Base-by-base conservation (phyloP, 495 filamentous ascomycete species). In the Penicillium daleae region DNA sequence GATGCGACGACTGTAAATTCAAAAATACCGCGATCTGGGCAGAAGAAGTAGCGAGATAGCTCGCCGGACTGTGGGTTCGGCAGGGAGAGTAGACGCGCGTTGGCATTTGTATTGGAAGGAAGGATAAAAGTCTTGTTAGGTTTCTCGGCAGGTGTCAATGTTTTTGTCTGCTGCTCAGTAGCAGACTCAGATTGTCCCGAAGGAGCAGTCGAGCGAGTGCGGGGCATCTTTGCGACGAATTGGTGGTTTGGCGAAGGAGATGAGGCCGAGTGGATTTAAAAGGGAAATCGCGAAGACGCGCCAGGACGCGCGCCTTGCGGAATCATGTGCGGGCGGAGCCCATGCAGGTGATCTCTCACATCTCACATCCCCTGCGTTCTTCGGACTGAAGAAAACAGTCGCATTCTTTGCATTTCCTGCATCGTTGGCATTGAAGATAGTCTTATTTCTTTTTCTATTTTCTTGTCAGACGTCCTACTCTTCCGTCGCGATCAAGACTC, bases 1-100 rank as follows among this genome's bases (percentile, higher is more conserved):
- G 91, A 82, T 12, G 86, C 74, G 66, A 98, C 82, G 40, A 83
- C 83, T 15, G 87, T 97, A 77, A 98, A 93, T 71, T 99, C 95
- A 76, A 90, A 92, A 62, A 97, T 80, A 27, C 94, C 95, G 15
- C 71, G 65, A 12, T 84, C 84, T 4, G 93, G 91, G 71, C 92
- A 95, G 70, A 92, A 87, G 60, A 92, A 85, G 73, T 93, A 98
- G 60, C 91, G 85, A 50, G 80, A 84, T 6, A 88, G 83, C 15
- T 77, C 80, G 22, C 67, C 73, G 44, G 86, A 90, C 62, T 87
- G 87, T 10, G 96, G 94, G 72, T 97, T 85, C n/a, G 87, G 83
- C 13, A 99, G 81, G 29, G 87, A 88, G 66, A 96, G 73, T 55
- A 98, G 86, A 59, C 87, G 85, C 24, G 89, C 85, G 55, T 87